Conservation (phyloP, 1,284 basidiomycete genomes). For the Apiotrichum porosum region DNA sequence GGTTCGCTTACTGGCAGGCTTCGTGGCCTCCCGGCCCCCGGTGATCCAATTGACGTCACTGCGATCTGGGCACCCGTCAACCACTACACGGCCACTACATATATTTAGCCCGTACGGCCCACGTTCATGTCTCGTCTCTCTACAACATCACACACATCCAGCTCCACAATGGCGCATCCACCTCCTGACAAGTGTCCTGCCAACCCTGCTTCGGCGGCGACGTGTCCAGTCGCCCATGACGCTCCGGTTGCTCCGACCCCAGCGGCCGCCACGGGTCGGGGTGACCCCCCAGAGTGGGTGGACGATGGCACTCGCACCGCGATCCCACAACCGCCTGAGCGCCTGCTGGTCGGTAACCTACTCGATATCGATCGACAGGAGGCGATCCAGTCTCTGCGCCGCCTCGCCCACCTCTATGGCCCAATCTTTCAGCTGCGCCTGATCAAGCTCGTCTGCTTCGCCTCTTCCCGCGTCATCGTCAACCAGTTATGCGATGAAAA, state of each 20-base stretch:
- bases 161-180: neutral
- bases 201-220: neutral
- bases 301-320: neutral
- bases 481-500: conserved; percentile 54
- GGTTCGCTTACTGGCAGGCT: no score
- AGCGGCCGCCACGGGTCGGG: no score
- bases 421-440: conserved; percentile 13
- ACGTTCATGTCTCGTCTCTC: no score
- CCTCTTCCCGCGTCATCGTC: conserved; percentile 50
- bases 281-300: no score
- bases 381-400: conserved; percentile 39
- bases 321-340: conserved; percentile 13
- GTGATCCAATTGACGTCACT: no score
- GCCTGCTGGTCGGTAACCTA: conserved; percentile 47
- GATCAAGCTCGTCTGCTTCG: conserved; percentile 26
- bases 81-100: no score
- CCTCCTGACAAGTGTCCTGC: neutral
- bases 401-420: conserved; percentile 36
- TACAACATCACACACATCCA: neutral
- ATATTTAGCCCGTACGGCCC: no score
- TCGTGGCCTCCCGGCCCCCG: no score
- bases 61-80: no score
- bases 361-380: conserved; percentile 17
- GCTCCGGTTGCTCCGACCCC: no score
- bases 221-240: neutral